A percentile compares a stretch with the other conserved stretches of the same genome.
phyloP scores from a whole-genome alignment of 768 basidiomycete species.

The Austroboletus eburneus region DNA sequence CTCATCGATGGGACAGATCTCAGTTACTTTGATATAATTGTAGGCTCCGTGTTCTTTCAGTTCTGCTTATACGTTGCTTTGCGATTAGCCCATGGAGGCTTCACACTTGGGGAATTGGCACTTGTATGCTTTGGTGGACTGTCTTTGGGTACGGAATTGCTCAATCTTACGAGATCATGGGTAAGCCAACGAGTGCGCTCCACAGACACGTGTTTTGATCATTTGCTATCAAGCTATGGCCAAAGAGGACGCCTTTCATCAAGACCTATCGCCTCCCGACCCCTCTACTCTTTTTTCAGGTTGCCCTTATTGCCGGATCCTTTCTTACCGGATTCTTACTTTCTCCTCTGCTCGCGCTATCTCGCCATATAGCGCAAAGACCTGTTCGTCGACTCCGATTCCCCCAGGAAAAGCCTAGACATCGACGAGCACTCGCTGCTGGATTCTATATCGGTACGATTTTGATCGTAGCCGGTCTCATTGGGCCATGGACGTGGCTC shows the following conservation, averaged over 20 bases:
- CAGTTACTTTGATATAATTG: slow-evolving; percentile 66
- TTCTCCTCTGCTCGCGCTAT: slow-evolving; percentile 89
- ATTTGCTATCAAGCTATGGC: slow-evolving; percentile 58
- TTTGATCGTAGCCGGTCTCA: slow-evolving; percentile 73
- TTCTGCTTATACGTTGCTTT: slow-evolving; percentile 86
- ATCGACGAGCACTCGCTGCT: slow-evolving; percentile 78
- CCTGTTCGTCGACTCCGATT: slow-evolving; percentile 77
- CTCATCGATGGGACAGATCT: slow-evolving; percentile 50
- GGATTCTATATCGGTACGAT: slow-evolving; percentile 79
- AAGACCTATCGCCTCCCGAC: slow-evolving; percentile 92
- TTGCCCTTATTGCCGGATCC: slow-evolving; percentile 89
- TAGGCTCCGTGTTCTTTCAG: slow-evolving; percentile 82
- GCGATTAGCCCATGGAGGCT: slow-evolving; percentile 87
- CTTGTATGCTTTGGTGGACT: slow-evolving; percentile 88
- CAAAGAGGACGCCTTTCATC: slow-evolving; percentile 74
- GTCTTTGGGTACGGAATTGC: slow-evolving; percentile 77
- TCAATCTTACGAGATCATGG: slow-evolving; percentile 78
- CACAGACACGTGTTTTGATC: slow-evolving; percentile 1
- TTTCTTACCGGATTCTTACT: slow-evolving; percentile 91
- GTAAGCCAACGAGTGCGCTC: slow-evolving; percentile 41
- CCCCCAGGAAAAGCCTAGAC: slow-evolving; percentile 78
- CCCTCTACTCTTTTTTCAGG: slow-evolving; percentile 86
- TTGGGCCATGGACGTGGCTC: slow-evolving; percentile 94
- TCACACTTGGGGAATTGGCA: slow-evolving; percentile 92
- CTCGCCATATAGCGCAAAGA: slow-evolving; percentile 84